Conservation (phyloP, 1,284 basidiomycete genomes). For the Cryptococcus sp. region DNA sequence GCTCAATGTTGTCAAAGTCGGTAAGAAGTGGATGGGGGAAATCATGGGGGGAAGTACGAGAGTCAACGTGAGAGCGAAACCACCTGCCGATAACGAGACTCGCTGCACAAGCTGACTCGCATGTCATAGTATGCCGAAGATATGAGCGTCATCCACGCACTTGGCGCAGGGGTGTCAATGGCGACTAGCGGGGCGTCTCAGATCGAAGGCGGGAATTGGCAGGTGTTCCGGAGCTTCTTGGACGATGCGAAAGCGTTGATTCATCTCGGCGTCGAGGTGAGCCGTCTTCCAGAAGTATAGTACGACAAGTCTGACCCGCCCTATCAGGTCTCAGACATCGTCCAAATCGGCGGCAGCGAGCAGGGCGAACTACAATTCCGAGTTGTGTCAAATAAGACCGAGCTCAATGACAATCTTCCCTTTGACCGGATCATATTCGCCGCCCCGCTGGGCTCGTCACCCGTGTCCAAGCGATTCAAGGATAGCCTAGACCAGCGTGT, state of each 20-base stretch:
- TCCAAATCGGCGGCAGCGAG: conserved; percentile 13
- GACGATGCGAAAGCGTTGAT: conserved; percentile 68
- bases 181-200: conserved; percentile 69
- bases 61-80: conserved; percentile 72
- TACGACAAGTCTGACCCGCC: background rate
- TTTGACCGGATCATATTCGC: conserved; percentile 52
- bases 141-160: conserved; percentile 72
- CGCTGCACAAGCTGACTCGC: background rate
- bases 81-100: background rate
- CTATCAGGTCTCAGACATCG: conserved; percentile 33
- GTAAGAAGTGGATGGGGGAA: conserved; percentile 68
- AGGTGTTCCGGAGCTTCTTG: conserved; percentile 81
- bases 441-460: conserved; percentile 41
- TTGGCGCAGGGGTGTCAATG: conserved; percentile 74
- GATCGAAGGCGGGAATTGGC: conserved; percentile 79
- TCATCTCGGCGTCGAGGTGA: conserved; percentile 67
- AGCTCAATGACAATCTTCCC: conserved; percentile 20
- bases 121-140: conserved; percentile 59
- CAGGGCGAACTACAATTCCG: conserved; percentile 20
- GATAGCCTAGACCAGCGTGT: conserved; percentile 18
- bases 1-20: conserved; percentile 59
- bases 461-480: conserved; percentile 20
- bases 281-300: conserved; percentile 17
- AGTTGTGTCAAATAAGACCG: conserved; percentile 25
- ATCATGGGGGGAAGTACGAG: conserved; percentile 79